These are phyloP conservation scores for Leccinellum luteum DNA, from an alignment of 768 basidiomycete genomes.

Conservation along the genomic window DNA sequence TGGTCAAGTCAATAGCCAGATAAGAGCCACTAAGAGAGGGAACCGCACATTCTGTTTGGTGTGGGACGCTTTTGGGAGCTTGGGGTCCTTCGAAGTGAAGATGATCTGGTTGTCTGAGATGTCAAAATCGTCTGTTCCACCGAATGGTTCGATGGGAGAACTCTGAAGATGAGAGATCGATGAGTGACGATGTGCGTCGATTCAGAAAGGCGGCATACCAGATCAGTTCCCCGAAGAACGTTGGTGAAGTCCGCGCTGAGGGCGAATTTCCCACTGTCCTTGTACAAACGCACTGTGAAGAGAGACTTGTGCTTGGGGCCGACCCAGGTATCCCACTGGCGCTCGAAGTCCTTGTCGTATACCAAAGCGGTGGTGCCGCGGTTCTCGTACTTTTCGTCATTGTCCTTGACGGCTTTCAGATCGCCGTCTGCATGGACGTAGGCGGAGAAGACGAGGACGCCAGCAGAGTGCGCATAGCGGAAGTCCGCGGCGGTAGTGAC, in stretches of 20 bases:
- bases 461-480: conserved; percentile 53
- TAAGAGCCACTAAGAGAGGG: not conserved
- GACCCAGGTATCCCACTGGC: conserved; percentile 83
- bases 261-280: conserved; percentile 48
- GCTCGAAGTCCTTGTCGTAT: conserved; percentile 63
- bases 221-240: conserved; percentile 61
- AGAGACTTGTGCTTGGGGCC: conserved; percentile 69
- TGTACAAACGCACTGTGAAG: conserved; percentile 61
- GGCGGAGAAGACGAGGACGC: conserved; percentile 80
- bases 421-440: conserved; percentile 76
- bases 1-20: not conserved
- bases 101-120: conserved; percentile 66
- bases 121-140: conserved; percentile 80
- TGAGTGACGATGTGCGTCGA: not conserved
- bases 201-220: conserved; percentile 45
- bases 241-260: conserved; percentile 54
- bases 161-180: conserved; percentile 38
- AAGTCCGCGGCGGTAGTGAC: conserved; percentile 70
- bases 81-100: conserved; percentile 84
- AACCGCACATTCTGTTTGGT: conserved; percentile 77
- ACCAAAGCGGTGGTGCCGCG: conserved; percentile 71
- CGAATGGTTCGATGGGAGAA: conserved; percentile 82
- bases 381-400: conserved; percentile 70
- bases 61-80: conserved; percentile 75
- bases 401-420: conserved; percentile 61